Base-by-base conservation (phyloP, 768 basidiomycete genomes). In the Stropharia rugosoannulata region DNA sequence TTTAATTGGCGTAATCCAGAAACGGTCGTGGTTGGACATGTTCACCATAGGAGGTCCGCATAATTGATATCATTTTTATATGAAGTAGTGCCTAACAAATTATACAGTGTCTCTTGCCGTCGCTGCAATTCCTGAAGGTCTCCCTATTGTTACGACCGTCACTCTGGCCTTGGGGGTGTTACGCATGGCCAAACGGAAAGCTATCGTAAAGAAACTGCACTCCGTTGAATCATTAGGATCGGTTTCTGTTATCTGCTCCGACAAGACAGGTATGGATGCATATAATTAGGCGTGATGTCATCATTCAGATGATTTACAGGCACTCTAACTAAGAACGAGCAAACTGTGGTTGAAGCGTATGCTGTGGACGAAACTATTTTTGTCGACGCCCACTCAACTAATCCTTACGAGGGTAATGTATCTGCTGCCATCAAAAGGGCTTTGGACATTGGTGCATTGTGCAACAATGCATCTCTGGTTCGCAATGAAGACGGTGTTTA, bases 141-240 rank as follows among this genome's bases (percentile, higher is more conserved):
- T 98, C 13, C 95, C 95, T 0, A 97, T 98, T 55, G 95, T 98
- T 22, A 98, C 96, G 0, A 98, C 95, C 0, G 95, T 98, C 19
- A 98, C 96, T 4, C 84, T 98, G 38, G 96, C 96, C 1, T 80
- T 98, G 25, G 95, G 95, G 41, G 95, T 98, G 2, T 70, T 97
- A 61, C 75, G 96, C 9, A 98, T 98, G 96, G 85, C 93, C 0
- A 92, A 90, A 62, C 84, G 93, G 19, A 96, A 94, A 58, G 95
- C 95, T 0, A 98, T 98, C 57, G 95, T 98, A 40, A 98, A 98
- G 75, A 98, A 95, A 66, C 73, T 98, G 42, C 96, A 95, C 59
- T 94, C 92, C 2, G 95, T 98, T 2, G 95, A 98, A 70, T 85
- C 94, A 0, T 76, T 98, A 2, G 95, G 95, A 2, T 93, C 90